Conservation (phyloP, 1,284 basidiomycete genomes). For the Neotropicomus parvogracilis region DNA sequence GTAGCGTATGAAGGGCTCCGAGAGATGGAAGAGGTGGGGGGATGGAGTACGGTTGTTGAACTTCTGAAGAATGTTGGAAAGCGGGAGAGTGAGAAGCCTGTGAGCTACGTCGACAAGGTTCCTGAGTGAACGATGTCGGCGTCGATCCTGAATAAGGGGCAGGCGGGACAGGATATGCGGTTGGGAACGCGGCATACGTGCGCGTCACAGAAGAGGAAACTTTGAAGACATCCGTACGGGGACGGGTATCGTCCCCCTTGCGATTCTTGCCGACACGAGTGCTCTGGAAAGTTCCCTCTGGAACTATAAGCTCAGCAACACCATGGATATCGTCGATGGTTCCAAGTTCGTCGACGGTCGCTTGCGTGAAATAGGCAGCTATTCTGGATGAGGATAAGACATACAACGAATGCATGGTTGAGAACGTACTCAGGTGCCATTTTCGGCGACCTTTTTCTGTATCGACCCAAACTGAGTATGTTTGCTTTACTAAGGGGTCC, state of each 20-base stretch:
- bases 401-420: conserved; percentile 15
- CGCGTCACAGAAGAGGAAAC: conserved; percentile 35
- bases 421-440: conserved; percentile 68
- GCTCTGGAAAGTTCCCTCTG: conserved; percentile 60
- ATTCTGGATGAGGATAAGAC: conserved; percentile 15
- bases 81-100: conserved; percentile 22
- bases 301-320: conserved; percentile 52
- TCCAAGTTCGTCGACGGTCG: conserved; percentile 59
- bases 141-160: conserved; percentile 30
- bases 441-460: conserved; percentile 62
- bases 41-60: conserved; percentile 29
- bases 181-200: conserved; percentile 57
- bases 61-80: conserved; percentile 24
- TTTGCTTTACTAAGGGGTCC: conserved; percentile 74
- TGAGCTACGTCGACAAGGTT: conserved; percentile 21
- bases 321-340: conserved; percentile 61
- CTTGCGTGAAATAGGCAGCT: conserved; percentile 78
- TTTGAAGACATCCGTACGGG: conserved; percentile 29
- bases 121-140: conserved; percentile 24
- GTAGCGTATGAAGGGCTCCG: conserved; percentile 24
- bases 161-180: conserved; percentile 34
- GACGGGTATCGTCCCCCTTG: conserved; percentile 30
- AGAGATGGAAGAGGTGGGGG: conserved; percentile 26
- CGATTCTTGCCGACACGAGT: conserved; percentile 53
- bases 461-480: conserved; percentile 70